Evolutionary conservation across 2,329 filamentous ascomycete species (phyloP), one percentile per base, ranked within the genome.

Genomic region (Hymenotorrendiella dingleyae): DNA sequence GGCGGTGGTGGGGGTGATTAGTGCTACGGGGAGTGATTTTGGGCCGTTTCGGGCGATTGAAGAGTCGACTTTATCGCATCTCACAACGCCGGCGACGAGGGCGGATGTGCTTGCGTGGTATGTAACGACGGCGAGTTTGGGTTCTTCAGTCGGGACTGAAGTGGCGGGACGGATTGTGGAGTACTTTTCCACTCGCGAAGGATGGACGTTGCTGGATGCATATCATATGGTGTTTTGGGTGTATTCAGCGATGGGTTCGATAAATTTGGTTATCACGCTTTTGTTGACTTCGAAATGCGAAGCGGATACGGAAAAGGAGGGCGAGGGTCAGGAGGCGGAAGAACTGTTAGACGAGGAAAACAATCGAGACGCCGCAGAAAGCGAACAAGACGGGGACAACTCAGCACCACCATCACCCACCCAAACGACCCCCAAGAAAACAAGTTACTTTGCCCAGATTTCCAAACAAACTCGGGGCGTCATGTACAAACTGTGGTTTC

Each of bases 401-500:
- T 5, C 20, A 5, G 6, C 23, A 17, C 27, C 21, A 33, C 26
- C 42, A 9, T 7, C 21, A 21, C 4, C 21, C 10, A 21, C 21
- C 7, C 9, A 32, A 6, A 35, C 35, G 4, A 12, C 24, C 19
- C 9, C 28, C 2, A 27, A 48, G 19, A 52, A 50, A 36, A 44
- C 43, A 40, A 63, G 60, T 50, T 68, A 60, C 38, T 65, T 78
- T 28, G 63, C 72, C 1, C 67, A 76, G 47, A 81, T 84, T 39
- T 83, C 80, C 0, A 58, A 63, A 1, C 63, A 72, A 11, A 82
- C 80, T 0, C 68, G 73, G 10, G 68, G 66, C 2, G 69, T 78
- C 54, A 80, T 84, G 72, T 76, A 74, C 59, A 76, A 76, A 38
- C 65, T 84, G 3, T 84, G 80, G 77, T 72, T 81, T 45, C 69